Base-by-base conservation (phyloP, 805 yeast genomes). In the Metschnikowia drakensbergensis region DNA sequence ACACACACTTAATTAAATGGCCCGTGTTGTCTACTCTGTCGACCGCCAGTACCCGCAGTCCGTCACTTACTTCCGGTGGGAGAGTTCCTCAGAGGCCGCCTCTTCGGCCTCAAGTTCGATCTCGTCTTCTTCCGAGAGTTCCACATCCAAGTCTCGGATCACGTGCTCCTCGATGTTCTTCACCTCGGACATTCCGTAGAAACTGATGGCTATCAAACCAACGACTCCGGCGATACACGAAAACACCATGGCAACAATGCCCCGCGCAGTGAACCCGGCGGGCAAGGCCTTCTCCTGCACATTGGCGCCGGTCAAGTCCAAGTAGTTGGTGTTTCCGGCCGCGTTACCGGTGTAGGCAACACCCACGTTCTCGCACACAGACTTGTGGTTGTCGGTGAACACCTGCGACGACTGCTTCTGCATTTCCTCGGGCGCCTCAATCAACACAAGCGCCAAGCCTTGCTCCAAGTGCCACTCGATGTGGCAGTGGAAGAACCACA, bases 401-500 rank as follows among this genome's bases (percentile, higher is more conserved):
- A 74, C 74, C 68, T 86, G 87, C 48, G 74, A 33, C 2, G 45
- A 43, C 28, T 54, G 72, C 17, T 66, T 67, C 66, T 84, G 88
- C 43, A 92, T 75, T 48, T 76, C 76, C 8, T 66, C 57, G 28
- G 99, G 99, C 48, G 89, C 96, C 72, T 92, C 99, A 47, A 92
- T 71, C 38, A 94, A 72, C 8, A 77, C 74, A 48, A 90, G 59
- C 9, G 96, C 96, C 60, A 92, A 79, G 62, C 99, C 99, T 75
- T 94, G 98, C 62, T 83, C 79, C 76, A 92, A 79, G 74, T 94
- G 99, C 99, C 99, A 92, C 67, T 94, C 98, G 62, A 94, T 86
- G 67, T 92, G 99, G 71, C 99, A 92, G 74, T 92, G 99, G 95
- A 94, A 94, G 68, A 84, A 81, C 99, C 98, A 92, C 38, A 91